phyloP scores from a whole-genome alignment of 1,284 basidiomycete species.

The Cutaneotrichosporon cutaneum region DNA sequence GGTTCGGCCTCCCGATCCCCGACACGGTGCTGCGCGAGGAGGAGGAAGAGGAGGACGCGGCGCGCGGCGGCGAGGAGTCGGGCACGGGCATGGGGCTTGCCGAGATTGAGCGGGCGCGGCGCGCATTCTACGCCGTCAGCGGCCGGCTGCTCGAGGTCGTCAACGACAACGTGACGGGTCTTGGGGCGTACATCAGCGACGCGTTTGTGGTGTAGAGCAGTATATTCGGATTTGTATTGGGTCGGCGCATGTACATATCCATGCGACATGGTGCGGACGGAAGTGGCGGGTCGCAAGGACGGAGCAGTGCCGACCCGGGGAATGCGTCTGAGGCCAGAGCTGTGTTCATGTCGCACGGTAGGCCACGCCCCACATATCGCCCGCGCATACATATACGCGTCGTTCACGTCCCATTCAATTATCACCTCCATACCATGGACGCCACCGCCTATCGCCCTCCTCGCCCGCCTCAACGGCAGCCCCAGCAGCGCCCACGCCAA shows the following conservation, averaged over 20 bases:
- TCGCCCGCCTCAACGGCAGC: too few species aligned
- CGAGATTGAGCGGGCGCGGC: constrained; percentile 39
- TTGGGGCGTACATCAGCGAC: constrained; percentile 44
- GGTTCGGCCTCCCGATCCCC: constrained; percentile 51
- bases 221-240: constrained; percentile 1
- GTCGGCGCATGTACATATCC: not conserved
- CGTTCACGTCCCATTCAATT: too few species aligned
- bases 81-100: constrained; percentile 21
- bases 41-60: constrained; percentile 41
- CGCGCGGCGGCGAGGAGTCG: constrained; percentile 25
- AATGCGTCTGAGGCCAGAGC: too few species aligned
- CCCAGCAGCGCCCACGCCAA: too few species aligned
- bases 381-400: too few species aligned
- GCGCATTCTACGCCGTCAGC: constrained; percentile 40
- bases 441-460: too few species aligned
- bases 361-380: too few species aligned
- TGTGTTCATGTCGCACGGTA: too few species aligned
- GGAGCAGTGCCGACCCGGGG: too few species aligned
- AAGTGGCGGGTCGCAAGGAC: too few species aligned
- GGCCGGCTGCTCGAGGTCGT: constrained; percentile 38
- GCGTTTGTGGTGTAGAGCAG: constrained; percentile 42
- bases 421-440: too few species aligned
- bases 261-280: constrained; percentile 1
- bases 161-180: constrained; percentile 35
- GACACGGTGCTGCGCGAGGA: constrained; percentile 42